These are phyloP conservation scores for Antitrichia curtipendula DNA, from an alignment of 225 moss, liverwort and hornwort species.

Conservation along the genomic window DNA sequence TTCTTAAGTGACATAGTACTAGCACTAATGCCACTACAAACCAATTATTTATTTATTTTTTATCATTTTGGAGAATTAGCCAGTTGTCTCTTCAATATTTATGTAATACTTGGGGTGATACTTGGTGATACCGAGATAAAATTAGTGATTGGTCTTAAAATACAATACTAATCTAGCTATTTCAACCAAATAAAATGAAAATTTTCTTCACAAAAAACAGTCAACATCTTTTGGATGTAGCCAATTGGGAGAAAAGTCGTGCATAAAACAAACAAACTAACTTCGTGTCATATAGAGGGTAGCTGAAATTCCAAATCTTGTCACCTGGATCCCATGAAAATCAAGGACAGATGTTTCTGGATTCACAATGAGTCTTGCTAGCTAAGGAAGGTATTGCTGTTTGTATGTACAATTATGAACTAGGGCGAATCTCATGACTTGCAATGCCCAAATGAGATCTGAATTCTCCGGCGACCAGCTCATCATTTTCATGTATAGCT, in stretches of 20 bases:
- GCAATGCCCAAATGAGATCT: background rate
- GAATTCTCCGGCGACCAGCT: background rate
- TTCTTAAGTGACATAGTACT: too few species aligned
- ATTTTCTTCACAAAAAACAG: background rate
- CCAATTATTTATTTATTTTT: too few species aligned
- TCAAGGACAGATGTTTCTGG: background rate
- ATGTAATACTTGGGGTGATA: too few species aligned
- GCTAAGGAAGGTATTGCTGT: background rate
- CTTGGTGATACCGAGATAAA: too few species aligned
- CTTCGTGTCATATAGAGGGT: too few species aligned
- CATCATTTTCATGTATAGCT: background rate
- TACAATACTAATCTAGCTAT: too few species aligned
- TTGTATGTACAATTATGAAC: background rate
- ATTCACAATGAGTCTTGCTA: background rate
- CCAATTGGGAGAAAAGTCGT: rapidly evolving
- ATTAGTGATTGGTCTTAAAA: too few species aligned
- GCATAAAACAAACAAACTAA: background rate
- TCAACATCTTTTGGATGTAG: background rate
- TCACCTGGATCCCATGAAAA: background rate
- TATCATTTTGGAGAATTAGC: too few species aligned
- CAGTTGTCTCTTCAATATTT: too few species aligned
- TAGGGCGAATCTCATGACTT: background rate
- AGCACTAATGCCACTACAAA: too few species aligned
- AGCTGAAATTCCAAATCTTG: background rate
- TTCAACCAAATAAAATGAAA: too few species aligned